These are phyloP conservation scores for Magnusiomyces paraingens DNA, from an alignment of 1,139 yeast species.

Conservation along the genomic window DNA sequence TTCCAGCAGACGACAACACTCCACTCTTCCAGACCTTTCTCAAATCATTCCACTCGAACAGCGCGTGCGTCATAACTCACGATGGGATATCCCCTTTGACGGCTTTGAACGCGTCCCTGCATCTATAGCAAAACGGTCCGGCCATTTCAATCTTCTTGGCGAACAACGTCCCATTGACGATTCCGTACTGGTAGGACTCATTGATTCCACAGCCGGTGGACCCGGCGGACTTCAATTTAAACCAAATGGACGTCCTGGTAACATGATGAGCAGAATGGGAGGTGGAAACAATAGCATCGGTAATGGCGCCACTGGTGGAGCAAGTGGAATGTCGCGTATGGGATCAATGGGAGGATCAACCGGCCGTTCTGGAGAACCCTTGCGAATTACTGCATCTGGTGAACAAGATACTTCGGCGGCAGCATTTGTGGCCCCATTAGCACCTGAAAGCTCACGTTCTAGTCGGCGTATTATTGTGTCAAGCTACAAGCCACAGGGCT, in stretches of 20 bases:
- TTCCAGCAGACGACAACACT: too few relatives aligned
- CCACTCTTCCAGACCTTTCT: constrained; percentile 23
- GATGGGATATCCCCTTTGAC: constrained; percentile 71
- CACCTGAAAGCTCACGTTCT: not conserved
- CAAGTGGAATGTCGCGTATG: too few relatives aligned
- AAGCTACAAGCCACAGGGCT: constrained; percentile 5
- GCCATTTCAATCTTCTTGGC: constrained; percentile 75
- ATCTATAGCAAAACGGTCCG: constrained; percentile 74
- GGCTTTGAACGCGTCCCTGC: constrained; percentile 76
- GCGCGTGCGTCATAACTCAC: constrained; percentile 42
- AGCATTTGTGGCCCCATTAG: not conserved
- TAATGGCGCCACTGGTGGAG: not conserved
- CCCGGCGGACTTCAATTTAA: not conserved
- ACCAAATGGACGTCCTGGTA: constrained; percentile 8
- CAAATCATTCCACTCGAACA: constrained; percentile 40
- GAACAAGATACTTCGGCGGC: not conserved
- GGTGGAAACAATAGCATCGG: not conserved
- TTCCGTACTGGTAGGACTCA: constrained; percentile 7
- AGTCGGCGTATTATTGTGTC: constrained; percentile 31
- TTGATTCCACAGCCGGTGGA: not conserved
- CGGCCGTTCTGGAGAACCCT: not conserved
- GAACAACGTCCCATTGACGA: constrained; percentile 43
- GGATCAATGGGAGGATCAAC: not conserved
- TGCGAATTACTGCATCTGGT: not conserved
- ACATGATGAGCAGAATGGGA: not conserved